Evolutionary conservation across 169 alveolate species (phyloP), one percentile per base, ranked within the genome.

Genomic region (Sarcocystis neurona): DNA sequence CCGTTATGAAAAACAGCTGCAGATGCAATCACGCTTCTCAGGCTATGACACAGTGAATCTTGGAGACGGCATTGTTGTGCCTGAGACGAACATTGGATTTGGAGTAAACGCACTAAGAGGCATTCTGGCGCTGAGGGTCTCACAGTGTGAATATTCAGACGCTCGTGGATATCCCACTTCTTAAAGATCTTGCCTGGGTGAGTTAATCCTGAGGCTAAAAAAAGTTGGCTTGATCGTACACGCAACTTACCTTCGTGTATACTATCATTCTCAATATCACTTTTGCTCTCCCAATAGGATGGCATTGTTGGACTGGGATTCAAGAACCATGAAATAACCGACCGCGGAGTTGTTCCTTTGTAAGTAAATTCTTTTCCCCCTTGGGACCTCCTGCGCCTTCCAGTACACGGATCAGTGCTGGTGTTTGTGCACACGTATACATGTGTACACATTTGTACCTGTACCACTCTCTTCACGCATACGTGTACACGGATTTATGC

Each of bases 241-340:
- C 27, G 37, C 4, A 39, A 20, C 50, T 72, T 0, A 4, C 82
- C 58, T 30, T 8, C 23, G 18, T 72, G 6, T 2, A 3, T 32
- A n/a, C 41, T 30, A 32, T 2, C 18, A 5, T 8, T 72, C 32
- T 15, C 12, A 53, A 53, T 15, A 23, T 15, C 12, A 53, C 66
- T 23, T 12, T 53, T 12, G 84, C 2, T 48, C 34, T 3, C n/a
- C 23, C n/a, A n/a, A 8, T 8, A 90, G 93, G 93, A 90, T 53
- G 93, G 93, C 75, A 90, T 90, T 0, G 93, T 90, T 39, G 93
- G 93, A 23, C 89, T 90, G 20, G 93, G 93, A 34, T 90, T 90
- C 89, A 85, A 72, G 41, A 90, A 90, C 87, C 87, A 63, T 50
- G 93, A 90, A 85, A 90, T 90, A 34, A 70, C 50, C 47, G 34